Evolutionary conservation across 148 eudicot genomes (phyloP).

Genomic region (Camellia japonica): DNA sequence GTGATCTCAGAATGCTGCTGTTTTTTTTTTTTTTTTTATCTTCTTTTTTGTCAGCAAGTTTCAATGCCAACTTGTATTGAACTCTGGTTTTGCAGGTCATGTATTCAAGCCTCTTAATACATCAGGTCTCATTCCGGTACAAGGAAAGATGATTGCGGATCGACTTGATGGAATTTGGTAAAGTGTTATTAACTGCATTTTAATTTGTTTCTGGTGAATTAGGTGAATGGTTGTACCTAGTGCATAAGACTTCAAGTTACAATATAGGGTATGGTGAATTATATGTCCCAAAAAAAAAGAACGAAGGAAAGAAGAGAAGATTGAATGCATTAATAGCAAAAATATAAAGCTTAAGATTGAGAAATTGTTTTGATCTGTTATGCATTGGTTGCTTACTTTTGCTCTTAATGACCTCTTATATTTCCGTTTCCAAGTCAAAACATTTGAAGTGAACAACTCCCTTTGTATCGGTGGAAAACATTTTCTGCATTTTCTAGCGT

Average conservation of each 20-base stretch:
- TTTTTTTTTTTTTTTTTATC: background rate
- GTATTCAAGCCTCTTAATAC: constrained; percentile 83
- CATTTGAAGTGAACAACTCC: background rate
- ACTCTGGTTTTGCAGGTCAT: constrained; percentile 62
- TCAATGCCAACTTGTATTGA: constrained; percentile 16
- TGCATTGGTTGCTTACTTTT: background rate
- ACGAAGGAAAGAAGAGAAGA: background rate
- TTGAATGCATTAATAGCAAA: background rate
- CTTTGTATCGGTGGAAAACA: too few species aligned
- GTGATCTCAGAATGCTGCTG: constrained; percentile 16
- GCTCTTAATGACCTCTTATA: background rate
- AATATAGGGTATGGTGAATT: too few species aligned
- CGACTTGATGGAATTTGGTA: constrained; percentile 93
- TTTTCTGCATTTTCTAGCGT: too few species aligned
- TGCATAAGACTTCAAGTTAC: too few species aligned
- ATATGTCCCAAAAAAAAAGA: too few species aligned
- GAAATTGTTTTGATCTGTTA: background rate
- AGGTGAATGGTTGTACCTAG: too few species aligned
- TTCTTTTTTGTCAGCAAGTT: background rate
- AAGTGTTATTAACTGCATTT: constrained; percentile 8
- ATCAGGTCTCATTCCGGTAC: constrained; percentile 80
- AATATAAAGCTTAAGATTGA: background rate
- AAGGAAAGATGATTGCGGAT: constrained; percentile 89
- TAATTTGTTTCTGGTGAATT: background rate
- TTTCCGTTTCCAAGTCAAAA: background rate